Percentiles rank a stretch among this genome's conserved stretches.
phyloP scores from a whole-genome alignment of 768 basidiomycete species.

The Porpolomopsis calyptriformis region DNA sequence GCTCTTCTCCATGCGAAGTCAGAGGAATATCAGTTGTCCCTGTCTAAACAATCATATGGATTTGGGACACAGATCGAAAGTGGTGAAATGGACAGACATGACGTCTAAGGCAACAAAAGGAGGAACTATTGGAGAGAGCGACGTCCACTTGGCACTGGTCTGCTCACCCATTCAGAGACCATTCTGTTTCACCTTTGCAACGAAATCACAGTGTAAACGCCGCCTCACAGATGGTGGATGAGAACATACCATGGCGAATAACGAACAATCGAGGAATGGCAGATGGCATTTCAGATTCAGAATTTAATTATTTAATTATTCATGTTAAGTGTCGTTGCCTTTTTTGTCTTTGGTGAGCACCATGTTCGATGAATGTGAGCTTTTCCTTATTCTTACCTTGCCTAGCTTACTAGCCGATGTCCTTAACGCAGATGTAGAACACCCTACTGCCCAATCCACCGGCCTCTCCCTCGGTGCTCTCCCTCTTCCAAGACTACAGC shows the following conservation, averaged over 20 bases:
- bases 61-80: conserved; percentile 4
- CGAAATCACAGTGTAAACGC: neutral
- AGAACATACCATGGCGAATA: conserved; percentile 58
- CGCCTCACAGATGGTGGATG: neutral
- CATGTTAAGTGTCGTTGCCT: neutral
- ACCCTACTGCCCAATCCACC: conserved; percentile 46
- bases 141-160: neutral
- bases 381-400: conserved; percentile 4
- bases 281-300: conserved; percentile 21
- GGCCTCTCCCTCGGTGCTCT: conserved; percentile 23
- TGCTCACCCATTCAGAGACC: conserved; percentile 75
- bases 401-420: conserved; percentile 3
- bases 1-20: conserved; percentile 61
- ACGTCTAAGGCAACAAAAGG: conserved; percentile 31
- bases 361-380: conserved; percentile 65
- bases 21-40: conserved; percentile 83
- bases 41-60: conserved; percentile 41
- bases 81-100: conserved; percentile 52
- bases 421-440: conserved; percentile 71
- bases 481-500: conserved; percentile 53
- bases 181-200: conserved; percentile 77
- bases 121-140: conserved; percentile 5
- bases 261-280: conserved; percentile 70
- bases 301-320: neutral
- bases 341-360: neutral